phyloP scores from a whole-genome alignment of 192 early-diverging fungal species.

The Dissophora ornata region DNA sequence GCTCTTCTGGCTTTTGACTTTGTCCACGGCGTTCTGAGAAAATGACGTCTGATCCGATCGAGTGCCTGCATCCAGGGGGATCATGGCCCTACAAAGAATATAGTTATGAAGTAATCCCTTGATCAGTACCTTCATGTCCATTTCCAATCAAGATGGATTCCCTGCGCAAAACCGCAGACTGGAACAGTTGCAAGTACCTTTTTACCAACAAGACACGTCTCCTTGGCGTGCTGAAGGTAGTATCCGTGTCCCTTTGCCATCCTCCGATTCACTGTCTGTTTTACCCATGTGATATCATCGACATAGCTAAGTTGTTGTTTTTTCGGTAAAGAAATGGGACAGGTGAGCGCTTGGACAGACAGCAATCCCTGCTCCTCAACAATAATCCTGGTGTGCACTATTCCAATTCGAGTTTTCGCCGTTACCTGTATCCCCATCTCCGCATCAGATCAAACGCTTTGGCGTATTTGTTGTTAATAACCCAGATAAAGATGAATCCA shows the following conservation, averaged over 20 bases:
- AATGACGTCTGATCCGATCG: conserved; percentile 88
- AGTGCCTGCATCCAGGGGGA: conserved; percentile 76
- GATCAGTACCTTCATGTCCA: not conserved
- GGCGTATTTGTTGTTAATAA: conserved; percentile 98
- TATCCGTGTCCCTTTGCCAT: conserved; percentile 99
- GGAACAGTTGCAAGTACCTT: no score
- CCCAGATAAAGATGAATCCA: conserved; percentile 98
- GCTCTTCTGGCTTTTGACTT: conserved; percentile 95
- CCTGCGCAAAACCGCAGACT: no score
- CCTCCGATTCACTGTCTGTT: conserved; percentile 94
- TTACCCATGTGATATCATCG: conserved; percentile 98
- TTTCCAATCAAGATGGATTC: not conserved
- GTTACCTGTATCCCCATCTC: conserved; percentile 92
- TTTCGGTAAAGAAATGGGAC: not conserved
- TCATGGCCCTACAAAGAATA: conserved; percentile 67
- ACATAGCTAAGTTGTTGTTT: conserved; percentile 68
- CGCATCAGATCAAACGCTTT: conserved; percentile 95
- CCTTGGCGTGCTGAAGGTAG: conserved; percentile 97
- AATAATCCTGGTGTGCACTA: no score
- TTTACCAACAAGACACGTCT: conserved; percentile 95
- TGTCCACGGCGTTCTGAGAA: conserved; percentile 94
- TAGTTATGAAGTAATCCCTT: not conserved
- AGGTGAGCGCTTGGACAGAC: not conserved
- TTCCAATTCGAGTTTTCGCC: no score
- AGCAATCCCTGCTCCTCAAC: no score